phyloP scores from a whole-genome alignment of 1,284 basidiomycete species.

The Fomitopsis palustris region DNA sequence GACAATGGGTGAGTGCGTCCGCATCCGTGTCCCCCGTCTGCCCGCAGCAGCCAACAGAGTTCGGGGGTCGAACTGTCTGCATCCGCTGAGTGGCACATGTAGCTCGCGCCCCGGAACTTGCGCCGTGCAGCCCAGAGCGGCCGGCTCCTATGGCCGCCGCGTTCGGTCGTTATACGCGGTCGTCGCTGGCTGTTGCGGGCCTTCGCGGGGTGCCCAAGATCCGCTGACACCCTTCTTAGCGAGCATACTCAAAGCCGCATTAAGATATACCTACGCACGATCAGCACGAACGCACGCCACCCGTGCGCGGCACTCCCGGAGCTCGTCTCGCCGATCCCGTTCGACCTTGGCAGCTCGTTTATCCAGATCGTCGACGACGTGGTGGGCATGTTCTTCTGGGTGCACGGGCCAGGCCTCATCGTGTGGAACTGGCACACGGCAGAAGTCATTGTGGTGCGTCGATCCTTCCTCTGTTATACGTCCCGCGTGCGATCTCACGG shows the following conservation, averaged over 20 bases:
- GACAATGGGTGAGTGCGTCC: conserved; percentile 17
- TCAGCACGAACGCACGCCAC: conserved; percentile 41
- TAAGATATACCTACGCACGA: conserved; percentile 31
- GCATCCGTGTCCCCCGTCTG: too few relatives aligned
- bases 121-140: neutral
- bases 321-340: conserved; percentile 25
- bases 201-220: neutral
- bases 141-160: neutral
- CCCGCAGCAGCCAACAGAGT: neutral
- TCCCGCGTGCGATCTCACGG: neutral
- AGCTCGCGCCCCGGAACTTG: neutral
- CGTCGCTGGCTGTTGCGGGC: neutral
- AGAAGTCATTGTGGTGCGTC: conserved; percentile 39
- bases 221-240: neutral
- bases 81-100: conserved; percentile 4
- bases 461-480: neutral
- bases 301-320: conserved; percentile 26
- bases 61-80: conserved; percentile 4
- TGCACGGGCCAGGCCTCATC: conserved; percentile 34
- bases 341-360: conserved; percentile 32
- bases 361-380: conserved; percentile 52
- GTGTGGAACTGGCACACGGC: conserved; percentile 57
- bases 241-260: conserved; percentile 4
- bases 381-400: conserved; percentile 42
- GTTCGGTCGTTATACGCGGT: neutral